A percentile compares a stretch with the other conserved stretches of the same genome.
Conservation (phyloP, 176 grass and related monocot species). For the Elymus sibiricus region DNA sequence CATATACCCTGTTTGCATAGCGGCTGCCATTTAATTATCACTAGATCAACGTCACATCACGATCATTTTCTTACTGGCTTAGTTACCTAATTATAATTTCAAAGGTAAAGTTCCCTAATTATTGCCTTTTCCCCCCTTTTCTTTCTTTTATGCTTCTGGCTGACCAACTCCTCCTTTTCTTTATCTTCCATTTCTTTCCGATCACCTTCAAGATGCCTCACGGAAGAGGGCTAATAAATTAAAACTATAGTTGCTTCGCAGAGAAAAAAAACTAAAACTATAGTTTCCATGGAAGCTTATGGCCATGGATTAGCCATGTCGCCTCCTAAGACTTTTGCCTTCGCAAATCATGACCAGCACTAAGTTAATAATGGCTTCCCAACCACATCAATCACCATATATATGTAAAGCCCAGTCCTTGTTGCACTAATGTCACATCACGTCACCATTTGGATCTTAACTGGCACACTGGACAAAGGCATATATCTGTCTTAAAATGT, state of each 20-base stretch:
- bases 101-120: background rate
- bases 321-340: background rate
- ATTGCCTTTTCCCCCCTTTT: background rate
- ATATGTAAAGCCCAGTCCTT: background rate
- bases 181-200: background rate
- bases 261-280: background rate
- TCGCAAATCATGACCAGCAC: constrained; percentile 11
- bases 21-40: constrained; percentile 16
- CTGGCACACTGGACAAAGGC: too few species aligned
- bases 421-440: constrained; percentile 36
- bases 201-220: background rate
- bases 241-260: background rate
- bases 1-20: constrained; percentile 21
- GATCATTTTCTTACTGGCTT: background rate
- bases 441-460: background rate
- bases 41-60: background rate
- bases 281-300: background rate
- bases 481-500: too few species aligned
- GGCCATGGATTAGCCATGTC: constrained; percentile 40
- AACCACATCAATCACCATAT: constrained; percentile 14
- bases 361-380: constrained; percentile 1
- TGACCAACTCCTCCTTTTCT: constrained; percentile 13
- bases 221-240: background rate
- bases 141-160: background rate
- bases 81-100: constrained; percentile 14